Percentiles rank a stretch among this genome's conserved stretches.
These are phyloP conservation scores for Lasiosphaeris hirsuta DNA, from an alignment of 495 filamentous ascomycete genomes.

Conservation along the genomic window DNA sequence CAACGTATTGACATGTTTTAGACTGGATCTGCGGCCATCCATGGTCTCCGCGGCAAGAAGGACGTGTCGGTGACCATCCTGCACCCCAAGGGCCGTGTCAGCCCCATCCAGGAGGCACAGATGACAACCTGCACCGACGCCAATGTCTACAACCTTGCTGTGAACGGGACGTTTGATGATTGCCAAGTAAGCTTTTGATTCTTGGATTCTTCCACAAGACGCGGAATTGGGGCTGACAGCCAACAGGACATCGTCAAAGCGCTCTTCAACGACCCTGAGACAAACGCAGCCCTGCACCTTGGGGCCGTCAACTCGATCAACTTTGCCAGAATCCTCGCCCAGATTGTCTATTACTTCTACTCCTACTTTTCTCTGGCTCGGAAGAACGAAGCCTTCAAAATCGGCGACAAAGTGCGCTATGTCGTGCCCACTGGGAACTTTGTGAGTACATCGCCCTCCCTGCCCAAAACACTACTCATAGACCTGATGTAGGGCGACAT, in stretches of 20 bases:
- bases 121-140: conserved; percentile 87
- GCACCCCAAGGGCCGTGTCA: conserved; percentile 77
- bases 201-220: too few relatives aligned
- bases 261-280: conserved; percentile 75
- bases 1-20: neutral
- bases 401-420: conserved; percentile 65
- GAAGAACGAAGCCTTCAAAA: conserved; percentile 45
- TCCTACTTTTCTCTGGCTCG: conserved; percentile 77
- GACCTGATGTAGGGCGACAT: conserved; percentile 56
- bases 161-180: conserved; percentile 89
- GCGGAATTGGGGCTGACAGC: neutral
- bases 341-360: conserved; percentile 90
- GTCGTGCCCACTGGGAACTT: conserved; percentile 94
- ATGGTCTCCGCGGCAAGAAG: conserved; percentile 94
- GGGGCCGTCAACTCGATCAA: conserved; percentile 91
- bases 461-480: neutral
- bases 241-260: conserved; percentile 83
- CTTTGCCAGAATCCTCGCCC: conserved; percentile 84
- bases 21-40: conserved; percentile 92
- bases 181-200: conserved; percentile 60
- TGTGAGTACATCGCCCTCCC: conserved; percentile 26
- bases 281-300: conserved; percentile 70
- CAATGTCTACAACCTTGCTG: conserved; percentile 86
- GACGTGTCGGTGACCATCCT: conserved; percentile 91
- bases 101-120: conserved; percentile 86